These are phyloP conservation scores for Saccharomycopsis javanensis DNA, from an alignment of 805 yeast genomes.

Conservation along the genomic window DNA sequence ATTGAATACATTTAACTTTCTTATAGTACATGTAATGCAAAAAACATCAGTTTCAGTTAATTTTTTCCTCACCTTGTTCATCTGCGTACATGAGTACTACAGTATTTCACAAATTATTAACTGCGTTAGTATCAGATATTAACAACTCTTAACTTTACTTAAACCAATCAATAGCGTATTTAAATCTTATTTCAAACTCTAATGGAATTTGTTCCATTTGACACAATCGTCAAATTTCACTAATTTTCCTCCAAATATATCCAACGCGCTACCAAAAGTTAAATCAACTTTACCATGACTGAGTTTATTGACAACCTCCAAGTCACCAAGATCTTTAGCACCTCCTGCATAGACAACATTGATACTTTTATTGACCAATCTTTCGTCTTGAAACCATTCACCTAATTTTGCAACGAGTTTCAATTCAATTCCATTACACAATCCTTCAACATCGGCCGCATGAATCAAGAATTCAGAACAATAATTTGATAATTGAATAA, in stretches of 20 bases:
- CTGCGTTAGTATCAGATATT: no score
- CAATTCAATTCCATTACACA: slow-evolving; percentile 87
- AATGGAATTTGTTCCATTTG: slow-evolving; percentile 46
- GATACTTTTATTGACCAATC: slow-evolving; percentile 31
- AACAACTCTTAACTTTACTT: no score
- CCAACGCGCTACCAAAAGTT: slow-evolving; percentile 88
- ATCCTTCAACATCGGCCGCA: slow-evolving; percentile 98
- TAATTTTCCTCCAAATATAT: slow-evolving; percentile 83
- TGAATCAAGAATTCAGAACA: slow-evolving; percentile 87
- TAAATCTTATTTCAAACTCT: neutral
- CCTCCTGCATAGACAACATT: slow-evolving; percentile 97
- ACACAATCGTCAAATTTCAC: slow-evolving; percentile 72
- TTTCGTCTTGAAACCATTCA: slow-evolving; percentile 48
- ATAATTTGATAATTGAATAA: slow-evolving; percentile 45
- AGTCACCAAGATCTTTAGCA: slow-evolving; percentile 65
- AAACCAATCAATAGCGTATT: neutral
- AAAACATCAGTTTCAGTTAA: neutral
- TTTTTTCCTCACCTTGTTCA: no score
- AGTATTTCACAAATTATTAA: no score
- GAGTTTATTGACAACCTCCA: slow-evolving; percentile 51
- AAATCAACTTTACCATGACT: slow-evolving; percentile 81
- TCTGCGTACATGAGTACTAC: no score
- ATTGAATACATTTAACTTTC: neutral
- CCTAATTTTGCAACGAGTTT: slow-evolving; percentile 61
- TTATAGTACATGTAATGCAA: neutral